Evolutionary conservation across 2,329 filamentous ascomycete genomes (phyloP), one percentile per base, ranked within the genome.

Genomic region (Xylaria sp.): DNA sequence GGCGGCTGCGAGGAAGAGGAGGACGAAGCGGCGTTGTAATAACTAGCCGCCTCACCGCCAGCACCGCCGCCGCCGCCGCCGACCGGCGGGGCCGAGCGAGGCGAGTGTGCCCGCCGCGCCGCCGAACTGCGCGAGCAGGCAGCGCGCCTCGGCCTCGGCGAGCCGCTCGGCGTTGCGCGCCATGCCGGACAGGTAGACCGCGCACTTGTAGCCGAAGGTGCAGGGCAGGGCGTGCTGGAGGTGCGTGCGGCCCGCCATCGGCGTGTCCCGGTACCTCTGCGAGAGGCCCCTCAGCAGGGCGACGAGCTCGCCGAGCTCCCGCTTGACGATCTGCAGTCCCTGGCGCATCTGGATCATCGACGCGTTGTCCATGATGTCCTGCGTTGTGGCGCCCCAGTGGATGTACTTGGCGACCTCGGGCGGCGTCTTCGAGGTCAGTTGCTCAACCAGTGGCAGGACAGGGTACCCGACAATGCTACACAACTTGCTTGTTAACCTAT

Each of bases 331-430:
- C 0, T 68, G 65, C 13, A 84, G 66, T 0, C 80, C 80, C 11
- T 73, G 60, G 39, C 79, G 77, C 65, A 83, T 81, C 59, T 84
- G 81, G 7, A 84, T 61, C 1, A 82, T 69, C 11, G 74, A 77
- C 0, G 80, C 81, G 0, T 77, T 69, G 57, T 84, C 81, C 80
- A 83, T 83, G 53, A 84, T 83, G 59, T 84, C 81, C 57, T 84
- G 81, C 0, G 81, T 84, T 0, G 81, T 84, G 1, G 81, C 80
- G 7, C 81, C 81, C 80, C 81, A 83, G 62, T 84, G 81, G 9
- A 84, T 75, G 59, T 81, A 83, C 54, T 74, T 72, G n/a, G 66
- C 72, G 4, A 69, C 60, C 26, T 69, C 66, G 13, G 62, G 65
- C 20, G 62, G 66, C n/a, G 66, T 65, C 19, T 18, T 38, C 37